Conservation (phyloP, 2,329 filamentous ascomycete genomes). For the Diaporthe humulicola region DNA sequence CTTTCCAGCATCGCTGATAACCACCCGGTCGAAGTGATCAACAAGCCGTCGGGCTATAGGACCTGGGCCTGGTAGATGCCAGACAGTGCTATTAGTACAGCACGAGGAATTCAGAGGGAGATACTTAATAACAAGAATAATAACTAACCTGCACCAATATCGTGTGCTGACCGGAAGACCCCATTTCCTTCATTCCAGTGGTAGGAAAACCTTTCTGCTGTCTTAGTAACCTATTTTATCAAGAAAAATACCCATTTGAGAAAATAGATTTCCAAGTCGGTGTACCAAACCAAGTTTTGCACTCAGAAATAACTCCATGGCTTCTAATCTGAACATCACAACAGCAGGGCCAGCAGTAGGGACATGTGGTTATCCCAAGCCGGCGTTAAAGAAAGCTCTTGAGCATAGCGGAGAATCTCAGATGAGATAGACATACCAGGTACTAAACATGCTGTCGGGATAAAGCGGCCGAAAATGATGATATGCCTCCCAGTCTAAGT, state of each 20-base stretch:
- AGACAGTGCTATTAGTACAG: not conserved
- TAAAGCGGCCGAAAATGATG: conserved; percentile 42
- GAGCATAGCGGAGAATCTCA: not conserved
- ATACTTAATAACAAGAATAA: not conserved
- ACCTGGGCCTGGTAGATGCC: conserved; percentile 35
- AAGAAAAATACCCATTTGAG: not conserved
- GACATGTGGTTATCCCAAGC: not conserved
- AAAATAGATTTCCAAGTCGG: not conserved
- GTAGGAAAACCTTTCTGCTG: conserved; percentile 17
- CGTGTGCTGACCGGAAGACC: conserved; percentile 38
- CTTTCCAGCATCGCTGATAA: conserved; percentile 40
- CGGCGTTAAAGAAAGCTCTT: not conserved
- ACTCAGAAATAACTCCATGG: no score
- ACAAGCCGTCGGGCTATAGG: conserved; percentile 37
- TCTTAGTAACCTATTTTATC: not conserved
- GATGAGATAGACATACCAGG: conserved; percentile 35
- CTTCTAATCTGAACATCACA: not conserved
- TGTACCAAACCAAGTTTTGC: not conserved
- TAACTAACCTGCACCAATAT: conserved; percentile 39
- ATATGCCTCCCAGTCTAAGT: conserved; percentile 43
- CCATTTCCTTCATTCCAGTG: conserved; percentile 38
- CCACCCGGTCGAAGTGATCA: conserved; percentile 32
- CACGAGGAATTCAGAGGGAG: not conserved
- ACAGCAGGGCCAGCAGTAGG: not conserved
- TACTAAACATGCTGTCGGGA: conserved; percentile 40